phyloP scores from a whole-genome alignment of 23 red algal species.

The Gracilaria gracilis region DNA sequence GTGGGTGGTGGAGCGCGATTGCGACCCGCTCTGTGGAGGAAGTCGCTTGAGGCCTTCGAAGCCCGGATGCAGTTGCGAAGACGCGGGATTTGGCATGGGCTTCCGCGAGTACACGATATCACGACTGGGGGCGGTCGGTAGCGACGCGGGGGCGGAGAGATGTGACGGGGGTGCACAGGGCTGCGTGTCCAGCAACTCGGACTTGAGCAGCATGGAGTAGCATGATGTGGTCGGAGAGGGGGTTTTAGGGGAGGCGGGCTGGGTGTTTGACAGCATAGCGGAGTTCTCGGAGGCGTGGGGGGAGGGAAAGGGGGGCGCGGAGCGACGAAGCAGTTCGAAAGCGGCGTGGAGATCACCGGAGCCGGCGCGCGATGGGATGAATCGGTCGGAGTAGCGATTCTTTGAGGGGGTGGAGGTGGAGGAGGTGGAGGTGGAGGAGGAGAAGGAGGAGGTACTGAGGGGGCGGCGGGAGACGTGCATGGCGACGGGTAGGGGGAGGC shows the following conservation, averaged over 20 bases:
- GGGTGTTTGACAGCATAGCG: not conserved
- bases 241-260: constrained; percentile 2
- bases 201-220: constrained; percentile 58
- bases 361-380: constrained; percentile 36
- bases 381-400: constrained; percentile 54
- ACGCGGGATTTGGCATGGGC: not conserved
- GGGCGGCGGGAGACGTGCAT: constrained; percentile 6
- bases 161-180: not conserved
- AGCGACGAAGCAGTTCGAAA: constrained; percentile 22
- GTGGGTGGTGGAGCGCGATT: not conserved
- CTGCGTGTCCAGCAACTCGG: constrained; percentile 39
- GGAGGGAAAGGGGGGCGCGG: not conserved
- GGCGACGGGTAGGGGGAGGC: not conserved
- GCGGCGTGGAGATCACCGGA: constrained; percentile 39
- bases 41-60: constrained; percentile 23
- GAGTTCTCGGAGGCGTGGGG: constrained; percentile 8
- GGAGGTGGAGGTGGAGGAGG: not conserved
- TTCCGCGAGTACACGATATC: not conserved
- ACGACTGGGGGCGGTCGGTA: not conserved
- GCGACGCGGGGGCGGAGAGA: constrained; percentile 5
- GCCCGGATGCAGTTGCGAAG: constrained; percentile 14
- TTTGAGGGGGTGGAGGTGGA: constrained; percentile 1
- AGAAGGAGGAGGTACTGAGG: constrained; percentile 13
- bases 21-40: not conserved
- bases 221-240: constrained; percentile 20